Conservation (phyloP, 2,329 filamentous ascomycete species). For the Knufia petricola region DNA sequence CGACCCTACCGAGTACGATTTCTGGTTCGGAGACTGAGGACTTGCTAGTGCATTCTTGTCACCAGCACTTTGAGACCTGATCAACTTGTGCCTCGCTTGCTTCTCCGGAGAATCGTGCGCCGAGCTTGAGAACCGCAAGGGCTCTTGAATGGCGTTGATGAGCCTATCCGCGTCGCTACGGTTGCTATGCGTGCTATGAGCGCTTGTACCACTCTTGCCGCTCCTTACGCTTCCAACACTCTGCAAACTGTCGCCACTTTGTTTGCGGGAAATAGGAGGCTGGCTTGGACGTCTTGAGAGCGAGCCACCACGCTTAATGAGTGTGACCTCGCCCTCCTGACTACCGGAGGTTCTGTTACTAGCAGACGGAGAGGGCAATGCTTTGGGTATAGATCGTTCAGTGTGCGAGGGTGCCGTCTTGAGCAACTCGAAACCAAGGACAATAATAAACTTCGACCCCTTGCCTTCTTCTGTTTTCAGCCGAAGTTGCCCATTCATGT, state of each 20-base stretch:
- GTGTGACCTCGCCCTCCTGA: conserved; percentile 31
- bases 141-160: conserved; percentile 35
- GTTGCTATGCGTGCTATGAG: conserved; percentile 19
- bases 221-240: conserved; percentile 26
- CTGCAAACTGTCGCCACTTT: conserved; percentile 27
- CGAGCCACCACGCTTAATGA: conserved; percentile 14
- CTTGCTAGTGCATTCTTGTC: conserved; percentile 11
- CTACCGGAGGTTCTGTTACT: conserved; percentile 21
- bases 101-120: neutral
- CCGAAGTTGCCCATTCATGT: conserved; percentile 80
- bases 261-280: conserved; percentile 19
- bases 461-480: conserved; percentile 74
- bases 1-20: conserved; percentile 13
- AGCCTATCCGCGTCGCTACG: conserved; percentile 33
- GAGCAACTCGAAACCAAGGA: conserved; percentile 62
- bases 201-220: conserved; percentile 27
- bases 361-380: neutral
- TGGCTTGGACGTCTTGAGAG: neutral
- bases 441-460: conserved; percentile 72
- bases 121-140: conserved; percentile 18
- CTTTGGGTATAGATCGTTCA: neutral
- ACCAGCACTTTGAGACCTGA: conserved; percentile 11
- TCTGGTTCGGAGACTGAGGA: neutral
- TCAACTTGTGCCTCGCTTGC: neutral
- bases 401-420: conserved; percentile 9